phyloP scores from a whole-genome alignment of 1,284 basidiomycete species.

The Puccinia brachypodii region DNA sequence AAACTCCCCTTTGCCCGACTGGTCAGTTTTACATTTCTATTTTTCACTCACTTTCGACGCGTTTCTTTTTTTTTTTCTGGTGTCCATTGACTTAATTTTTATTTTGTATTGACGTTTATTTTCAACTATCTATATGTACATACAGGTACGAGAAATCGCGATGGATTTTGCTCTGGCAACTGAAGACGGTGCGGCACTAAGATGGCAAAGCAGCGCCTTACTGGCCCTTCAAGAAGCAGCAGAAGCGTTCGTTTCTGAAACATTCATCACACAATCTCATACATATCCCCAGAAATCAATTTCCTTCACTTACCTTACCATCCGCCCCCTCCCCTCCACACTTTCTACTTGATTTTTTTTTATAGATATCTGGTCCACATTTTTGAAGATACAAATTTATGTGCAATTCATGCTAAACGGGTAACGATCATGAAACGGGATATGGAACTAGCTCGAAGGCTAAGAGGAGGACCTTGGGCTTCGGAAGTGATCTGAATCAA shows the following conservation, averaged over 20 bases:
- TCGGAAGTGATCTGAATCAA: constrained; percentile 22
- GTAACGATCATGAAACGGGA: constrained; percentile 98
- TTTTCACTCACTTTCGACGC: background rate
- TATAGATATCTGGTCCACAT: constrained; percentile 71
- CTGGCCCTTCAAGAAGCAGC: constrained; percentile 90
- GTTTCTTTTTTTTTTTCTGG: background rate
- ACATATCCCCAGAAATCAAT: background rate
- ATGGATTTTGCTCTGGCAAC: constrained; percentile 61
- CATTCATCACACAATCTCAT: background rate
- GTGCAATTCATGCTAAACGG: constrained; percentile 97
- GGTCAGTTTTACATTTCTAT: constrained; percentile 13
- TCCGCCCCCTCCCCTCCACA: background rate
- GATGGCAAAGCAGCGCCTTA: constrained; percentile 90
- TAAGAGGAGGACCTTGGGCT: constrained; percentile 66
- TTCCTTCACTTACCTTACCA: background rate
- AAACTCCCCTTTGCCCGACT: constrained; percentile 53
- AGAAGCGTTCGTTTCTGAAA: constrained; percentile 67
- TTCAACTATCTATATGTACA: background rate
- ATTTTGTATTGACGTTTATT: background rate
- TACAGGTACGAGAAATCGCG: constrained; percentile 88
- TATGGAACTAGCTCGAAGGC: constrained; percentile 89
- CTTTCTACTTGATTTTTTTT: too few species aligned
- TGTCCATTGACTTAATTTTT: too few species aligned
- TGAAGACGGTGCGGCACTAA: constrained; percentile 64
- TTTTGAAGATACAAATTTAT: constrained; percentile 84